Evolutionary conservation across 2,329 filamentous ascomycete species (phyloP).

Genomic region (Pestalotiopsis sp.): DNA sequence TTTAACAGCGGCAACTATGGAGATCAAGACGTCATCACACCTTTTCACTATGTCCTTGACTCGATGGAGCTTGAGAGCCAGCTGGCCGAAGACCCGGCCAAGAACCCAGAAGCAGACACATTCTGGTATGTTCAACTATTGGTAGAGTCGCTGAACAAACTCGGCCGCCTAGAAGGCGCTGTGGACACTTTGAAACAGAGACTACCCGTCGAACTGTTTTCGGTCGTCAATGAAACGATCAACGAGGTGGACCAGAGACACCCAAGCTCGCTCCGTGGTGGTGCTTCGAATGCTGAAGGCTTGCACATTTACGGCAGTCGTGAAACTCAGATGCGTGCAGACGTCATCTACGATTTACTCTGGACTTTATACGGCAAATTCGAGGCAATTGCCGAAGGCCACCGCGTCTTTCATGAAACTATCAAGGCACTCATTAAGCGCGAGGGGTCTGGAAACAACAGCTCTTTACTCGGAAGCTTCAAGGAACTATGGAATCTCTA

Average conservation of each 20-base stretch:
- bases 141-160: slow-evolving; percentile 86
- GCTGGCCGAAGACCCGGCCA: slow-evolving; percentile 83
- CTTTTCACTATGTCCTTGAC: slow-evolving; percentile 65
- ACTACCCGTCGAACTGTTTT: slow-evolving; percentile 90
- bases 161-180: slow-evolving; percentile 82
- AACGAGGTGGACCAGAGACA: slow-evolving; percentile 91
- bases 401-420: slow-evolving; percentile 91
- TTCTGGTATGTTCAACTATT: slow-evolving; percentile 91
- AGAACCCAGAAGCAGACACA: slow-evolving; percentile 93
- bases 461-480: slow-evolving; percentile 80
- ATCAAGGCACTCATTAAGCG: slow-evolving; percentile 83
- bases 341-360: slow-evolving; percentile 88
- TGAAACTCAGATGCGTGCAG: slow-evolving; percentile 76
- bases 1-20: slow-evolving; percentile 48
- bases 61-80: slow-evolving; percentile 61
- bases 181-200: slow-evolving; percentile 91
- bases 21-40: slow-evolving; percentile 48
- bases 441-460: slow-evolving; percentile 70
- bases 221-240: slow-evolving; percentile 92
- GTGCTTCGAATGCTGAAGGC: slow-evolving; percentile 55
- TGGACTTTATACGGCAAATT: slow-evolving; percentile 96
- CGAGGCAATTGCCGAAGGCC: slow-evolving; percentile 93
- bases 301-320: slow-evolving; percentile 67
- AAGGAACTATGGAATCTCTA: slow-evolving; percentile 98
- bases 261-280: slow-evolving; percentile 74